These are phyloP conservation scores for Nakaseomyces bracarensis DNA, from an alignment of 1,139 yeast species.

Conservation along the genomic window DNA sequence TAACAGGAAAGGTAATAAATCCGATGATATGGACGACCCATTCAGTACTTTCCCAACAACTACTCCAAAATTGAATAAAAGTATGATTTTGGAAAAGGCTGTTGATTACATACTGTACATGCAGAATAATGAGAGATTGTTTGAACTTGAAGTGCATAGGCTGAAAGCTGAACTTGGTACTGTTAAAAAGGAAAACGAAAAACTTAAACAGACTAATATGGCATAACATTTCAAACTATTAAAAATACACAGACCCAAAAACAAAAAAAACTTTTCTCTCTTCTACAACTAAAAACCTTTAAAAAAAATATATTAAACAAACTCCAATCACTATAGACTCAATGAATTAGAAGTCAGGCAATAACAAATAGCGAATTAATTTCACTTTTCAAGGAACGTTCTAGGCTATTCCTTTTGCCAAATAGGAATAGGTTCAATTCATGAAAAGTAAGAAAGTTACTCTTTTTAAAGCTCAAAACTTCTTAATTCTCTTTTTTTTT, in stretches of 20 bases:
- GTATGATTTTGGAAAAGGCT: conserved; percentile 59
- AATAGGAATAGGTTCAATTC: too few species aligned
- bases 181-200: conserved; percentile 14
- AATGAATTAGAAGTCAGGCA: too few species aligned
- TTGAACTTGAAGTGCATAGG: conserved; percentile 29
- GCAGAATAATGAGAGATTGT: conserved; percentile 39
- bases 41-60: conserved; percentile 13
- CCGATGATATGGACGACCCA: conserved; percentile 9
- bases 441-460: too few species aligned
- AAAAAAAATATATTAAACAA: too few species aligned
- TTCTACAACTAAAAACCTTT: too few species aligned
- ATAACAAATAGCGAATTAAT: too few species aligned
- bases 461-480: background rate
- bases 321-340: too few species aligned
- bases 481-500: background rate
- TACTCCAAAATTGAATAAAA: conserved; percentile 45
- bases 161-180: conserved; percentile 31
- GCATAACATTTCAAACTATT: too few species aligned
- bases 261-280: too few species aligned
- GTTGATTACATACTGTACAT: conserved; percentile 48
- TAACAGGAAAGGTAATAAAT: conserved; percentile 11
- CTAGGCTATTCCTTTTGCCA: too few species aligned
- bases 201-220: background rate
- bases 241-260: too few species aligned
- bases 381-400: too few species aligned